These are phyloP conservation scores for Candida boidinii DNA, from an alignment of 805 yeast genomes.

Conservation along the genomic window DNA sequence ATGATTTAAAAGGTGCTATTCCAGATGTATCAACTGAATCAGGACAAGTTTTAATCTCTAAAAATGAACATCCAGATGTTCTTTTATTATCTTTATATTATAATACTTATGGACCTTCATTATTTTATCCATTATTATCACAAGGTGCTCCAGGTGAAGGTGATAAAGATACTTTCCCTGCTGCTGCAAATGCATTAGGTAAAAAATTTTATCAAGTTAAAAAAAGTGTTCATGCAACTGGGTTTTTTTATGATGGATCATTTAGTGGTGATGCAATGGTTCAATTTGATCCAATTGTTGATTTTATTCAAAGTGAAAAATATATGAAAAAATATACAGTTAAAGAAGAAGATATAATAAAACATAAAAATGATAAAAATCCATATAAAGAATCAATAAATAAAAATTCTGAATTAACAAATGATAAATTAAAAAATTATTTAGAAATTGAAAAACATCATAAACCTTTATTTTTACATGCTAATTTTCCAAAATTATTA, in stretches of 20 bases:
- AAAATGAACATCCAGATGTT: conserved; percentile 37
- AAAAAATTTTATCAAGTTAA: conserved; percentile 42
- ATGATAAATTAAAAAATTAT: too few species aligned
- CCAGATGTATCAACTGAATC: conserved; percentile 51
- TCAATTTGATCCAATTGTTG: conserved; percentile 37
- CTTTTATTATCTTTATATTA: conserved; percentile 42
- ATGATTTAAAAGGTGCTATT: conserved; percentile 42
- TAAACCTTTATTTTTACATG: conserved; percentile 25
- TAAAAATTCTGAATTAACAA: too few species aligned
- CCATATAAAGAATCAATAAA: conserved; percentile 1
- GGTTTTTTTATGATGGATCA: conserved; percentile 27
- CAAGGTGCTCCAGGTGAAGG: conserved; percentile 47
- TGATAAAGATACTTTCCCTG: conserved; percentile 50
- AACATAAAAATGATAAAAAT: conserved; percentile 10
- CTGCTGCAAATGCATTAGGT: conserved; percentile 37
- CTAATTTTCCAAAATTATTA: conserved; percentile 39
- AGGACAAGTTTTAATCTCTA: conserved; percentile 45
- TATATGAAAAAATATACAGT: too few species aligned
- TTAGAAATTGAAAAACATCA: conserved; percentile 13
- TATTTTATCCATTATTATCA: conserved; percentile 37
- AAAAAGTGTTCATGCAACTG: conserved; percentile 39
- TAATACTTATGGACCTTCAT: conserved; percentile 41
- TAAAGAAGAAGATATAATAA: conserved; percentile 13
- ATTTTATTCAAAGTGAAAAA: conserved; percentile 18
- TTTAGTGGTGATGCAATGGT: conserved; percentile 42